Evolutionary conservation across 306 rosid species (phyloP).

Genomic region (Vachellia collinsii): DNA sequence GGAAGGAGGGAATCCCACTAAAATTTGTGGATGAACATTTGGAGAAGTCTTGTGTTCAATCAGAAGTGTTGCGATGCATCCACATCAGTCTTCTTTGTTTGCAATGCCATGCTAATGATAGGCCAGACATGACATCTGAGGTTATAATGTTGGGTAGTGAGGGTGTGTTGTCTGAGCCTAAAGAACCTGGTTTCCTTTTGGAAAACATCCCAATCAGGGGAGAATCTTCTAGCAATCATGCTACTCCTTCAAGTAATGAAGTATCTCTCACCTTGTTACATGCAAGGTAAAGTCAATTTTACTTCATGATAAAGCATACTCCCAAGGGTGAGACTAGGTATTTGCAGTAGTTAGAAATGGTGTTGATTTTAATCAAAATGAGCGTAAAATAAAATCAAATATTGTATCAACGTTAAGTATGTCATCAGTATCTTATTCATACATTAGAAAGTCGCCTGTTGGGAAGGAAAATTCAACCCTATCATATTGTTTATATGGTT

Average conservation of each 20-base stretch:
- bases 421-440: too few relatives aligned
- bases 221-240: conserved; percentile 9
- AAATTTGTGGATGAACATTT: conserved; percentile 26
- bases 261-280: conserved; percentile 8
- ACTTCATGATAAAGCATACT: too few relatives aligned
- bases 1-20: conserved; percentile 33
- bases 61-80: conserved; percentile 41
- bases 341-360: too few relatives aligned
- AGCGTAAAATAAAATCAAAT: too few relatives aligned
- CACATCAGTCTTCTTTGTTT: conserved; percentile 56
- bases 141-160: conserved; percentile 52
- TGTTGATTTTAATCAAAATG: too few relatives aligned
- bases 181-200: conserved; percentile 41
- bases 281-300: conserved; percentile 18
- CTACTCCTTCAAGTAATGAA: conserved; percentile 29
- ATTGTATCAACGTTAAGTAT: too few relatives aligned
- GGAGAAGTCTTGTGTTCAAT: background rate
- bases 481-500: background rate
- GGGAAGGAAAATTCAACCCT: background rate
- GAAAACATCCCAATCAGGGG: background rate
- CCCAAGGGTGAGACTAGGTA: too few relatives aligned
- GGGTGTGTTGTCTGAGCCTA: conserved; percentile 40
- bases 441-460: too few relatives aligned
- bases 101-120: conserved; percentile 47
- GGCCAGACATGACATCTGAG: conserved; percentile 51